These are phyloP conservation scores for Botrytis deweyae DNA, from an alignment of 2,329 filamentous ascomycete genomes.

Conservation along the genomic window DNA sequence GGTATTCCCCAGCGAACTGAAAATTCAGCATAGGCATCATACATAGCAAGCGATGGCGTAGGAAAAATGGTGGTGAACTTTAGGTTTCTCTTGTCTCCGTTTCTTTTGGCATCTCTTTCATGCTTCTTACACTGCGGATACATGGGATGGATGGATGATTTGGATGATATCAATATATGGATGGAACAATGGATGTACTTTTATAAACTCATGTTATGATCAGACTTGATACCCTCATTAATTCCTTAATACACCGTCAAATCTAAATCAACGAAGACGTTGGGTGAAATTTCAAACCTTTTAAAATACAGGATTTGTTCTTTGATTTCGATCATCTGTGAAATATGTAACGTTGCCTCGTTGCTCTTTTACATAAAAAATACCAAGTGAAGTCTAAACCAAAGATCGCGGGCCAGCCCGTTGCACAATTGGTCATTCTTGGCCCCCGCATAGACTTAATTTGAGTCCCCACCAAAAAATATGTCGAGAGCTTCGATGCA, in stretches of 20 bases:
- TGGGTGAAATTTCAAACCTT: background rate
- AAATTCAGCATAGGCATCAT: background rate
- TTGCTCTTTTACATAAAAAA: background rate
- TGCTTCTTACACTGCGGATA: background rate
- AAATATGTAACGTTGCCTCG: background rate
- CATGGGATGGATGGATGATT: background rate
- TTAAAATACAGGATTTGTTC: background rate
- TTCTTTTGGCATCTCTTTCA: background rate
- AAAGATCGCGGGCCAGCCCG: conserved; percentile 10
- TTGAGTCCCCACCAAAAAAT: conserved; percentile 12
- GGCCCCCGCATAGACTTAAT: conserved; percentile 13
- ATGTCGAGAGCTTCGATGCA: conserved; percentile 5
- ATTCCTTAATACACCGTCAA: background rate
- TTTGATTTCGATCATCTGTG: background rate
- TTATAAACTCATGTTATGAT: conserved; percentile 12
- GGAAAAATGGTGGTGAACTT: conserved; percentile 1
- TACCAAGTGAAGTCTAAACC: background rate
- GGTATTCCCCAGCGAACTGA: background rate
- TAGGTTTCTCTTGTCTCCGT: conserved; percentile 1
- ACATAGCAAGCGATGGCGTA: conserved; percentile 20
- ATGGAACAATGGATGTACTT: conserved; percentile 20
- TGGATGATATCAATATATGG: conserved; percentile 8
- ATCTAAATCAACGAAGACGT: background rate
- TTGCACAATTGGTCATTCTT: conserved; percentile 14
- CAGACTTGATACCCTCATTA: conserved; percentile 13